Evolutionary conservation across 768 basidiomycete species (phyloP).

Genomic region (Fistulinella prunicolor): DNA sequence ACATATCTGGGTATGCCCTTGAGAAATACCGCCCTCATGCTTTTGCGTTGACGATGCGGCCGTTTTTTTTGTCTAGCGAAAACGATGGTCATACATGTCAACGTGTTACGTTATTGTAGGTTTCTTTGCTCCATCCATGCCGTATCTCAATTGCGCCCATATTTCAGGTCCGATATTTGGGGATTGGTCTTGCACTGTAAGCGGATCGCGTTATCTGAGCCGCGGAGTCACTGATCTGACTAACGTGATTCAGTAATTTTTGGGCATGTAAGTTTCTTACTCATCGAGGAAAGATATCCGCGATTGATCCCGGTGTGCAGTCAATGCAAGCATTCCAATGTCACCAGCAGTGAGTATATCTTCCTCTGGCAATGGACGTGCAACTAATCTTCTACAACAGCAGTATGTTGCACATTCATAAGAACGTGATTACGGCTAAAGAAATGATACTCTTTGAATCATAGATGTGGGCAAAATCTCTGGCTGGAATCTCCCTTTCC

Average conservation of each 20-base stretch:
- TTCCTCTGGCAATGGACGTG: neutral
- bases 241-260: constrained; percentile 1
- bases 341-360: constrained; percentile 8
- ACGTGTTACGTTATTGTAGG: constrained; percentile 17
- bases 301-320: too few species aligned
- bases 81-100: constrained; percentile 12
- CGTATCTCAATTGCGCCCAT: neutral
- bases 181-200: constrained; percentile 17
- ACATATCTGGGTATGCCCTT: constrained; percentile 18
- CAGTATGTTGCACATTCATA: constrained; percentile 2
- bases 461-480: constrained; percentile 6
- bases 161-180: constrained; percentile 17
- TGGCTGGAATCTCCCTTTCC: neutral
- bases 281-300: too few species aligned
- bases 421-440: neutral
- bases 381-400: neutral
- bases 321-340: constrained; percentile 18
- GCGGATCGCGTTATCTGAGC: neutral
- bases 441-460: neutral
- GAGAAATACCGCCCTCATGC: too few species aligned
- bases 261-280: constrained; percentile 11
- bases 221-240: neutral
- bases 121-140: neutral
- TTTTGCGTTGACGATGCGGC: neutral
- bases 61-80: constrained; percentile 1